Conservation (phyloP, 441 rosid genomes). For the Kokia cookei region DNA sequence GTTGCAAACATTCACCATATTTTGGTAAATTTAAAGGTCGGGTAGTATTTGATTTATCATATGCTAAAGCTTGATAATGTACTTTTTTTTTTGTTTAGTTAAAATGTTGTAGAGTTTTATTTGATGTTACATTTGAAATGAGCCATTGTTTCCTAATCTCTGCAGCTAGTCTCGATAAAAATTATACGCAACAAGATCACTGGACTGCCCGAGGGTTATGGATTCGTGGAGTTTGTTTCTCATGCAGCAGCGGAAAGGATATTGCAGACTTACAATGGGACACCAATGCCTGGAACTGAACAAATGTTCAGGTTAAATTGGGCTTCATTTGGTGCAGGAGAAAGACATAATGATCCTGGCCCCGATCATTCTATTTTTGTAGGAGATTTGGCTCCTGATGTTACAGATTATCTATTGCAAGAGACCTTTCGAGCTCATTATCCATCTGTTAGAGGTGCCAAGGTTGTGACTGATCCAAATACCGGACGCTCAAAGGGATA, state of each 20-base stretch:
- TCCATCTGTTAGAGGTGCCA: slow-evolving; percentile 92
- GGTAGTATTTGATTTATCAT: no score
- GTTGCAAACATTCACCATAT: no score
- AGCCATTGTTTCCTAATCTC: background rate
- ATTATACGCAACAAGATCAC: slow-evolving; percentile 90
- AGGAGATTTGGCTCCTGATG: slow-evolving; percentile 91
- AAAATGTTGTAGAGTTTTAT: background rate
- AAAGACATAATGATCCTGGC: slow-evolving; percentile 75
- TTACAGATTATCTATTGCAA: slow-evolving; percentile 82
- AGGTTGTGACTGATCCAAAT: slow-evolving; percentile 91
- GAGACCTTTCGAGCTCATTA: slow-evolving; percentile 84
- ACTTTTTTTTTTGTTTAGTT: background rate
- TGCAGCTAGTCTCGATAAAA: slow-evolving; percentile 81
- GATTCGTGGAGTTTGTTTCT: slow-evolving; percentile 84
- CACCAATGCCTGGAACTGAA: slow-evolving; percentile 81
- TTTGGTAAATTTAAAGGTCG: no score
- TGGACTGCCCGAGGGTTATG: slow-evolving; percentile 93
- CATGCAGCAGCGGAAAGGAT: slow-evolving; percentile 89
- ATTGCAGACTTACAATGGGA: slow-evolving; percentile 77
- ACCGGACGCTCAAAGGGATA: slow-evolving; percentile 98
- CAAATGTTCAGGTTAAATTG: slow-evolving; percentile 78
- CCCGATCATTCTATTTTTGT: slow-evolving; percentile 95
- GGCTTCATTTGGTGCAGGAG: slow-evolving; percentile 96
- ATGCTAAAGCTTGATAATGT: background rate
- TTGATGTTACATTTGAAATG: background rate